Evolutionary conservation across 495 filamentous ascomycete species (phyloP).

Genomic region (Aspergillus sclerotiicarbonarius): DNA sequence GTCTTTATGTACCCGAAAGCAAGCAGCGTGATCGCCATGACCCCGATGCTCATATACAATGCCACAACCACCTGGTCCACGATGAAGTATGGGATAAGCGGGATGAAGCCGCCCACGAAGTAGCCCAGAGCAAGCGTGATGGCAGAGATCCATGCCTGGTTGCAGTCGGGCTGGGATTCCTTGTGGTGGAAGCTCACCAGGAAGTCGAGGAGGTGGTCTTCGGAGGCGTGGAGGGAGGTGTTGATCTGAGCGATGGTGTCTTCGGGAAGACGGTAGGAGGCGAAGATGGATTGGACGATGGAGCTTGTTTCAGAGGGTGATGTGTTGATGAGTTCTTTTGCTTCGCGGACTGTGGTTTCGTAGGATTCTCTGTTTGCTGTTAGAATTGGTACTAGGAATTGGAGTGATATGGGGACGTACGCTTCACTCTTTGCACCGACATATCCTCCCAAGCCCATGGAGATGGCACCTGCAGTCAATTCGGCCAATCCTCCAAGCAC

Average conservation of each 20-base stretch:
- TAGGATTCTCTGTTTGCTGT: constrained; percentile 43
- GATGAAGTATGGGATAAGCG: constrained; percentile 72
- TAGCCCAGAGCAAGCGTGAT: constrained; percentile 68
- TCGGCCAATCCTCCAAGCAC: constrained; percentile 56
- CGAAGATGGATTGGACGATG: constrained; percentile 51
- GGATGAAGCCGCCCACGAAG: constrained; percentile 69
- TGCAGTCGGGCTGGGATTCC: constrained; percentile 48
- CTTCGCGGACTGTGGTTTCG: constrained; percentile 45
- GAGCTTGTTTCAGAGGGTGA: constrained; percentile 37
- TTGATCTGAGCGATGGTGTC: constrained; percentile 43
- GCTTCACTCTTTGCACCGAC: constrained; percentile 70
- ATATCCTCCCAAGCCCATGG: constrained; percentile 56
- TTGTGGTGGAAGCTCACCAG: constrained; percentile 57
- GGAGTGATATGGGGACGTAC: constrained; percentile 35
- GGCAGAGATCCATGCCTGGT: constrained; percentile 56
- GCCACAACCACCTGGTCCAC: constrained; percentile 54
- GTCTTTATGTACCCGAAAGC: constrained; percentile 72
- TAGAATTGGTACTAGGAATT: constrained; percentile 3
- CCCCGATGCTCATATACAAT: constrained; percentile 64
- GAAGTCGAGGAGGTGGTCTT: constrained; percentile 51
- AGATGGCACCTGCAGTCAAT: constrained; percentile 54
- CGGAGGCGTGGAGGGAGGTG: constrained; percentile 43
- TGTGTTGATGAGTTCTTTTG: constrained; percentile 37
- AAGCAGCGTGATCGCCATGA: constrained; percentile 68
- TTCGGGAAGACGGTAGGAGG: constrained; percentile 46